Evolutionary conservation across 805 yeast species (phyloP), one percentile per base, ranked within the genome.

Genomic region (Candida pseudoglaebosa): DNA sequence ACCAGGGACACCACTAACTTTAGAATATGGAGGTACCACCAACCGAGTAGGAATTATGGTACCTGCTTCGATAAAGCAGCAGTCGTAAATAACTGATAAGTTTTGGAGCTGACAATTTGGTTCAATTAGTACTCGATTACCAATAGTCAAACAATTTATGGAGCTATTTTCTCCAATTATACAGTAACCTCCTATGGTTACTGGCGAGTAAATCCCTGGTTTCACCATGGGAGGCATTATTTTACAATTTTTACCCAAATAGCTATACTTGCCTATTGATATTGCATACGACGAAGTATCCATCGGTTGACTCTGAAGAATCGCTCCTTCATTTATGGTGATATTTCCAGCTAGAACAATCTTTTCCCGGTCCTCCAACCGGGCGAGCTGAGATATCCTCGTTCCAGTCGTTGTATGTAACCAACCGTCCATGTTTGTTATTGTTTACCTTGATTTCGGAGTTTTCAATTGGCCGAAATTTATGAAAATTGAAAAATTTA

Each of bases 1-100:
- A 3, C 72, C 71, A 1, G 71, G 71, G 2, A 41, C 44, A 0
- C 73, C 73, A 10, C 57, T 47, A 2, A 76, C 80, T 20, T 64
- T 56, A 26, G 75, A 65, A 44, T 67, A 77, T 0, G 82, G 77
- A 2, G 83, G 80, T n/a, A 77, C 61, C 17, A 71, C 67, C 41
- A 54, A 54, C 12, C 59, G 61, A 2, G 64, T 57, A 0, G 79
- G 78, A 2, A 78, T 45, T 2, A 46, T 42, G 0, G 73, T 62
- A 10, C 66, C 67, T 36, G 62, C 57, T 16, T 66, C 63, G 3
- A 78, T 59, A 2, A 73, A 43, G 39, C 78, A 74, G 48, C 81
- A 74, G 36, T 78, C 84, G 48, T 75, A 67, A 10, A 78, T 54
- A 1, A 69, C 58, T 6, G 70, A 57, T 17, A 60, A 47, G 29